These are phyloP conservation scores for Plasmodium sp. DNA, from an alignment of 169 alveolate species.

Conservation along the genomic window DNA sequence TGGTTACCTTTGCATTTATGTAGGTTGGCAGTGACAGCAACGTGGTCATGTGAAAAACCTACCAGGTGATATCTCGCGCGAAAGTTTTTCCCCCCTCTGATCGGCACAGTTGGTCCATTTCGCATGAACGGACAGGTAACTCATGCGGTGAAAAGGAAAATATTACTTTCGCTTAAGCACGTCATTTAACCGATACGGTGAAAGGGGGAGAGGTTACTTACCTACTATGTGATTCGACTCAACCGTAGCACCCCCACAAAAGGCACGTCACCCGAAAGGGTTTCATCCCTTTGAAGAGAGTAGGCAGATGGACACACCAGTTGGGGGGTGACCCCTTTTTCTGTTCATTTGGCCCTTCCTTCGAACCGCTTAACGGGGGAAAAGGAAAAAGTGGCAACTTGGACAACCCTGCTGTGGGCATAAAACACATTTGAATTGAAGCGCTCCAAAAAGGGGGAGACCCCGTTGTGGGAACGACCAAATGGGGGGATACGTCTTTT, in stretches of 20 bases:
- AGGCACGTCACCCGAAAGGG: not conserved
- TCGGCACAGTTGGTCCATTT: not conserved
- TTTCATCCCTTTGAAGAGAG: not conserved
- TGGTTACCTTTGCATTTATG: not conserved
- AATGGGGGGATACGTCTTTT: not conserved
- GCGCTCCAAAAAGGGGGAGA: not conserved
- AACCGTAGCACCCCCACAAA: not conserved
- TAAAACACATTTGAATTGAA: not conserved
- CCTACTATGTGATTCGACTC: not conserved
- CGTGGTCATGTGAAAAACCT: not conserved
- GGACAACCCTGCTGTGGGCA: not conserved
- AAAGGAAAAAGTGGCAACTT: not conserved
- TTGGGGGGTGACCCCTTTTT: not conserved
- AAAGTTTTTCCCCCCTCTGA: not conserved
- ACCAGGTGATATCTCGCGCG: not conserved
- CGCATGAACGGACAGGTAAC: not conserved
- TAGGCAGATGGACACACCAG: not conserved
- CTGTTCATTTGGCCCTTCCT: not conserved
- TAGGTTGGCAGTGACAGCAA: not conserved
- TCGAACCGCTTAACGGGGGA: not conserved
- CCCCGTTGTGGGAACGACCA: not conserved
- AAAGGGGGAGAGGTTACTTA: not conserved
- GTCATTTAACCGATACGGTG: not conserved
- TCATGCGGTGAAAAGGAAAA: not conserved
- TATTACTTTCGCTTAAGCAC: not conserved